A percentile compares a stretch with the other conserved stretches of the same genome.
phyloP scores from a whole-genome alignment of 352 stramenopile genomes.

The Phytophthora capsici region DNA sequence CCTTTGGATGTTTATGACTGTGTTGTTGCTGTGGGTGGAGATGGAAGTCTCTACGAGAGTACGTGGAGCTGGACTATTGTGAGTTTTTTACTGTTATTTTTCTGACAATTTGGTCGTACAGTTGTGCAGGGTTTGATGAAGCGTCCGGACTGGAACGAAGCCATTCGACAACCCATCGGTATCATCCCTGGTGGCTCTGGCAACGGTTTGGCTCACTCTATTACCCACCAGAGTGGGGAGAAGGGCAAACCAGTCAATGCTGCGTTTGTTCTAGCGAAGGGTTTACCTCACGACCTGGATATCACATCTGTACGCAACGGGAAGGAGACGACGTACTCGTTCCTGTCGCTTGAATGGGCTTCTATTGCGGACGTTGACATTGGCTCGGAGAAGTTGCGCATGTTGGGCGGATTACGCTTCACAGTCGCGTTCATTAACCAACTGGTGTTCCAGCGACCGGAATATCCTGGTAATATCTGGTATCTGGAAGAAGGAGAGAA shows the following conservation, averaged over 20 bases:
- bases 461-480: slow-evolving; percentile 67
- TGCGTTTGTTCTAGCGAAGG: slow-evolving; percentile 73
- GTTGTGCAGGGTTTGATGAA: slow-evolving; percentile 81
- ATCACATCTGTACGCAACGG: slow-evolving; percentile 66
- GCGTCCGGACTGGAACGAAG: slow-evolving; percentile 70
- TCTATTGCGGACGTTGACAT: slow-evolving; percentile 87
- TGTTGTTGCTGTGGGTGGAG: slow-evolving; percentile 71
- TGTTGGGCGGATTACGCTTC: slow-evolving; percentile 70
- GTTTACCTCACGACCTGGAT: slow-evolving; percentile 68
- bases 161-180: slow-evolving; percentile 69
- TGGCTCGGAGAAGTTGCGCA: slow-evolving; percentile 72
- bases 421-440: slow-evolving; percentile 66
- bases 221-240: slow-evolving; percentile 59
- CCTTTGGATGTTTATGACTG: slow-evolving; percentile 66
- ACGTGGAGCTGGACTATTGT: too few species aligned
- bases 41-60: slow-evolving; percentile 76
- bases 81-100: too few species aligned
- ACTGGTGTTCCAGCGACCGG: slow-evolving; percentile 53
- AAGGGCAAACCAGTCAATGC: slow-evolving; percentile 55
- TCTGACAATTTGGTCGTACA: slow-evolving; percentile 25
- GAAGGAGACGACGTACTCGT: slow-evolving; percentile 74
- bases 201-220: slow-evolving; percentile 74
- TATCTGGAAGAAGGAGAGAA: slow-evolving; percentile 59
- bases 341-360: slow-evolving; percentile 85
- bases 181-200: slow-evolving; percentile 67